These are phyloP conservation scores for Artemisia argyi DNA, from an alignment of 129 eudicot genomes.

Conservation along the genomic window DNA sequence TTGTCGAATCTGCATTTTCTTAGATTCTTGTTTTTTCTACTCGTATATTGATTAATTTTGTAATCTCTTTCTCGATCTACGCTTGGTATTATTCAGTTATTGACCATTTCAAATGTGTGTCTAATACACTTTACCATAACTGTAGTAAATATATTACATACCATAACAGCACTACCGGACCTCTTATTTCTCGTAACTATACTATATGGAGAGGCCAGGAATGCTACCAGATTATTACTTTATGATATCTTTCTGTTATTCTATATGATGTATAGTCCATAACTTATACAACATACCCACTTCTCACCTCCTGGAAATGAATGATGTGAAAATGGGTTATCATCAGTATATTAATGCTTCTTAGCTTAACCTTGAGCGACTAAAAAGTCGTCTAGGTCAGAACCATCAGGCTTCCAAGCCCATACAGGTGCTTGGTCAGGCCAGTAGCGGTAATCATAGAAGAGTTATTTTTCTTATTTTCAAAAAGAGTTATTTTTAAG, in stretches of 20 bases:
- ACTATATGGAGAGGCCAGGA: slow-evolving; percentile 13
- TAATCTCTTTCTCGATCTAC: background rate
- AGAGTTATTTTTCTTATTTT: too few species aligned
- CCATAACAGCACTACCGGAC: slow-evolving; percentile 4
- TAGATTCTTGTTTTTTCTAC: slow-evolving; percentile 13
- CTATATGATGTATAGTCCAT: slow-evolving; percentile 16
- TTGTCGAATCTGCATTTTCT: slow-evolving; percentile 70
- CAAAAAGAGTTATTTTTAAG: too few species aligned
- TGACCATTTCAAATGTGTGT: background rate
- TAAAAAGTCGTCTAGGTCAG: too few species aligned
- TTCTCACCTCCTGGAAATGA: too few species aligned
- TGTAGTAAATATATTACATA: slow-evolving; percentile 6
- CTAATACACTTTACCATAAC: background rate
- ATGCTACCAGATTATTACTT: slow-evolving; percentile 11
- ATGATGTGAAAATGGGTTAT: too few species aligned
- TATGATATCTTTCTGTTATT: background rate
- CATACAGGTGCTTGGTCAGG: too few species aligned
- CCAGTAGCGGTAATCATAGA: too few species aligned
- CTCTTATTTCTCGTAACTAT: slow-evolving; percentile 31
- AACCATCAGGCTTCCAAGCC: too few species aligned
- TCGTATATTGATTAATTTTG: slow-evolving; percentile 14
- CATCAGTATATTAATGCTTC: too few species aligned
- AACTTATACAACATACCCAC: slow-evolving; percentile 1
- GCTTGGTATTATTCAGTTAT: background rate
- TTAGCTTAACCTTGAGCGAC: too few species aligned